A percentile compares a stretch with the other conserved stretches of the same genome.
phyloP scores from a whole-genome alignment of 2,329 filamentous ascomycete species.

The Hymenoscyphus linearis region DNA sequence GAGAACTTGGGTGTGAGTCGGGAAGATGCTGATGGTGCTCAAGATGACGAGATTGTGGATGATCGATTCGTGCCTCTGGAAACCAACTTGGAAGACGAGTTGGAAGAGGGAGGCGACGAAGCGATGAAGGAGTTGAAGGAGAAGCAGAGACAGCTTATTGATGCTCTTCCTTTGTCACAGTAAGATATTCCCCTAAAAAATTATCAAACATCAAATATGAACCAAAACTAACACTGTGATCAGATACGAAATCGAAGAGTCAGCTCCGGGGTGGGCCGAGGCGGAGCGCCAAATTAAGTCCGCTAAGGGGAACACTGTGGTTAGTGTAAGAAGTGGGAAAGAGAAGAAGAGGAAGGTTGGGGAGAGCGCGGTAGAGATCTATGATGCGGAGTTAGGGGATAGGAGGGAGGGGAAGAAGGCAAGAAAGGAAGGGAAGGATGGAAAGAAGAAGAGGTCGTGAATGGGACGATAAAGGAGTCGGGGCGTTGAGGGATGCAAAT shows the following conservation, averaged over 20 bases:
- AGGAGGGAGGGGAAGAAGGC: conserved; percentile 45
- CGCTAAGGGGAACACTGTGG: conserved; percentile 55
- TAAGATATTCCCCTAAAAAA: conserved; percentile 44
- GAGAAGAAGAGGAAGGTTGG: conserved; percentile 64
- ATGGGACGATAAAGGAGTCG: not conserved
- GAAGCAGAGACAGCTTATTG: conserved; percentile 83
- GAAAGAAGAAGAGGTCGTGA: conserved; percentile 1
- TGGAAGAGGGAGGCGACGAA: conserved; percentile 78
- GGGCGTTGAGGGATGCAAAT: not conserved
- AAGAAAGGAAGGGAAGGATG: conserved; percentile 42
- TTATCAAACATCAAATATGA: not conserved
- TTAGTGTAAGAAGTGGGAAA: conserved; percentile 78
- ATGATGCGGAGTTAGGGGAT: conserved; percentile 53
- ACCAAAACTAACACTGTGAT: conserved; percentile 19
- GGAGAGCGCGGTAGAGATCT: conserved; percentile 54
- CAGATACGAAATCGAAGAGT: conserved; percentile 61
- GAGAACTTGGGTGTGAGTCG: conserved; percentile 53
- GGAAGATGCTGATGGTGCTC: conserved; percentile 56
- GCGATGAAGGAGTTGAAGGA: conserved; percentile 64
- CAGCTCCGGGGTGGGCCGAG: conserved; percentile 57
- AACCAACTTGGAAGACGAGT: conserved; percentile 69
- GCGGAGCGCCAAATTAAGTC: conserved; percentile 72
- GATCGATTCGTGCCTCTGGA: conserved; percentile 66
- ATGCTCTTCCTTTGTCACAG: conserved; percentile 83
- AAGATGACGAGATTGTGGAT: conserved; percentile 63